Evolutionary conservation across 495 filamentous ascomycete genomes (phyloP).

Genomic region (Trichoderma asperelloides): DNA sequence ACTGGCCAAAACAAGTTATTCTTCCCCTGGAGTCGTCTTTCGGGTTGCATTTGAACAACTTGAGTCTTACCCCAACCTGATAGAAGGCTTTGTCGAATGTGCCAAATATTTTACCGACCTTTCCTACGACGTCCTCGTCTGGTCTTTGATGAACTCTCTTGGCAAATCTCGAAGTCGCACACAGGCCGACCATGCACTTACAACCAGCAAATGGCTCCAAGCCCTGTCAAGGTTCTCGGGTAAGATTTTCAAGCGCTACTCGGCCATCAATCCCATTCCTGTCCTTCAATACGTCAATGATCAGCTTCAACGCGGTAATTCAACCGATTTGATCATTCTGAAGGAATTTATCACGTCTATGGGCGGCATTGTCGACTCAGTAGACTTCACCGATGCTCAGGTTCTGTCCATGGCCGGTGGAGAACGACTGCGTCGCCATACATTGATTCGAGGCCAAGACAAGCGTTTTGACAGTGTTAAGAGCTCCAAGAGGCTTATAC

Average conservation of each 20-base stretch:
- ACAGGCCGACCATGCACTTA: slow-evolving; percentile 67
- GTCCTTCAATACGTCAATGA: slow-evolving; percentile 81
- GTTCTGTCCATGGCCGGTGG: slow-evolving; percentile 81
- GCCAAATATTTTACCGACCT: slow-evolving; percentile 87
- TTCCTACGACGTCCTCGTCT: slow-evolving; percentile 86
- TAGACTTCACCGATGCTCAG: slow-evolving; percentile 79
- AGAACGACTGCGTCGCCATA: slow-evolving; percentile 66
- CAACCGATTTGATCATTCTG: slow-evolving; percentile 78
- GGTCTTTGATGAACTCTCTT: slow-evolving; percentile 72
- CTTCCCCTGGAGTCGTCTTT: slow-evolving; percentile 87
- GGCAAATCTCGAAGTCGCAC: slow-evolving; percentile 68
- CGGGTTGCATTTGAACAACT: slow-evolving; percentile 77
- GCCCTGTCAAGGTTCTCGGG: slow-evolving; percentile 79
- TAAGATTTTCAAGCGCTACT: slow-evolving; percentile 72
- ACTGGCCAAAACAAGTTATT: slow-evolving; percentile 78
- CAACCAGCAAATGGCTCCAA: slow-evolving; percentile 83
- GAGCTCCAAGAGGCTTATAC: slow-evolving; percentile 68
- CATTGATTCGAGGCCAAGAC: slow-evolving; percentile 67
- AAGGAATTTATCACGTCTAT: slow-evolving; percentile 83
- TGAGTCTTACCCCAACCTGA: slow-evolving; percentile 84
- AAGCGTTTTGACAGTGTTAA: slow-evolving; percentile 54
- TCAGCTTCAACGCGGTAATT: slow-evolving; percentile 71
- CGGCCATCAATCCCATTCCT: slow-evolving; percentile 74
- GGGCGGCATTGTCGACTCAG: slow-evolving; percentile 81
- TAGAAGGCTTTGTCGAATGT: slow-evolving; percentile 86